Evolutionary conservation across 2,329 filamentous ascomycete genomes (phyloP), one percentile per base, ranked within the genome.

Genomic region (Verticillium klebahnii): DNA sequence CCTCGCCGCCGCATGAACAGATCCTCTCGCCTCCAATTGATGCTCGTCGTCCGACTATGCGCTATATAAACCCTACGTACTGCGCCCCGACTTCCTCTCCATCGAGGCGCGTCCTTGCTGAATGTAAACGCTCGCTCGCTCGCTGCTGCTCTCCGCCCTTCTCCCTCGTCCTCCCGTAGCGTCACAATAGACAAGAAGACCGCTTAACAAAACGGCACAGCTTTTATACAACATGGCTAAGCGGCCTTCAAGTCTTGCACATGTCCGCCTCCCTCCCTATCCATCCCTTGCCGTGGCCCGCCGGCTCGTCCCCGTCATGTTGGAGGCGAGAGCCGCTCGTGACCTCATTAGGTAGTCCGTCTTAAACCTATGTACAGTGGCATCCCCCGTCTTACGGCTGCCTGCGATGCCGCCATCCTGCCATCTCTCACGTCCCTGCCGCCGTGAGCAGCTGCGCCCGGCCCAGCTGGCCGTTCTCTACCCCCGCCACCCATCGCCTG

Each of bases 191-290:
- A 50, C 45, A 23, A 25, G 45, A 50, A 25, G 45, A 50, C 45
- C n/a, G 19, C 45, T 50, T 11, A 50, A 6, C 8, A 50, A 25
- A 50, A 50, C 6, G 19, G 36, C 57, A 25, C 39, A 34, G 31
- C 39, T 40, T 50, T 50, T 58, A 58, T 58, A 45, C 57, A 58
- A 58, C 34, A 58, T 58, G 36, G 25, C 57, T 31, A 32, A 17
- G 39, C 34, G 25, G 57, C 57, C 57, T 12, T 32, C 23, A 12
- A 25, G 39, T 31, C 57, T 58, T 25, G 45, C 45, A 50, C 45
- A 50, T 50, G 45, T 50, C 8, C 57, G 25, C 12, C 36, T 17
- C 37, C 29, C 29, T 34, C 54, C n/a, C 29, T 31, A n/a, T 14
- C 34, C 56, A 58, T 58, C 12, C 36, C 34, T 29, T 23, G 31